phyloP scores from a whole-genome alignment of 371 early-diverging fungal genomes.

The Syncephalastrum racemosum region DNA sequence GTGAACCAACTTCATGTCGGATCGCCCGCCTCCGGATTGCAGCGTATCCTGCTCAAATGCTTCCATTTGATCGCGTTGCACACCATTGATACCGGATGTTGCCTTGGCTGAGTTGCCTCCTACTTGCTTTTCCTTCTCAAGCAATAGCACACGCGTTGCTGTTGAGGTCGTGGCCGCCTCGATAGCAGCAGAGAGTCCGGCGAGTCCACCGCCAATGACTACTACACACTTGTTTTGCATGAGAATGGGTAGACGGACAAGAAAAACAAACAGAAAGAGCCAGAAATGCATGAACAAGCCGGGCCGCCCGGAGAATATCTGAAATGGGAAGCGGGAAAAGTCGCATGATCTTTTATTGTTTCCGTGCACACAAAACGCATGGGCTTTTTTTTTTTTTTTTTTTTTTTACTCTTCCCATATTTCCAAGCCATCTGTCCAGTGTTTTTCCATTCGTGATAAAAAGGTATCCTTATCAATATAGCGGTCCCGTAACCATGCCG shows the following conservation, averaged over 20 bases:
- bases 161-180: conserved; percentile 63
- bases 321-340: conserved; percentile 7
- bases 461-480: conserved; percentile 68
- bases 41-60: conserved; percentile 74
- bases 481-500: conserved; percentile 60
- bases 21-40: conserved; percentile 68
- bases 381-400: background rate
- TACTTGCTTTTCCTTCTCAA: conserved; percentile 77
- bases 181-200: conserved; percentile 80
- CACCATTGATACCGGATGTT: conserved; percentile 87
- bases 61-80: conserved; percentile 62
- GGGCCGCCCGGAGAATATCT: background rate
- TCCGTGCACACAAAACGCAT: conserved; percentile 2
- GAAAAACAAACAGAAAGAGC: conserved; percentile 1
- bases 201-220: conserved; percentile 80
- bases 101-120: conserved; percentile 82
- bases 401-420: conserved; percentile 42
- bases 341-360: conserved; percentile 3
- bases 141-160: conserved; percentile 58
- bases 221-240: conserved; percentile 25
- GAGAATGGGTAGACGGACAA: conserved; percentile 1
- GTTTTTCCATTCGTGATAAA: conserved; percentile 45
- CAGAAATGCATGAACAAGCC: conserved; percentile 15
- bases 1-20: conserved; percentile 54
- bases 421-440: conserved; percentile 51